Conservation (phyloP, 352 stramenopile species). For the Phytophthora palmivora region DNA sequence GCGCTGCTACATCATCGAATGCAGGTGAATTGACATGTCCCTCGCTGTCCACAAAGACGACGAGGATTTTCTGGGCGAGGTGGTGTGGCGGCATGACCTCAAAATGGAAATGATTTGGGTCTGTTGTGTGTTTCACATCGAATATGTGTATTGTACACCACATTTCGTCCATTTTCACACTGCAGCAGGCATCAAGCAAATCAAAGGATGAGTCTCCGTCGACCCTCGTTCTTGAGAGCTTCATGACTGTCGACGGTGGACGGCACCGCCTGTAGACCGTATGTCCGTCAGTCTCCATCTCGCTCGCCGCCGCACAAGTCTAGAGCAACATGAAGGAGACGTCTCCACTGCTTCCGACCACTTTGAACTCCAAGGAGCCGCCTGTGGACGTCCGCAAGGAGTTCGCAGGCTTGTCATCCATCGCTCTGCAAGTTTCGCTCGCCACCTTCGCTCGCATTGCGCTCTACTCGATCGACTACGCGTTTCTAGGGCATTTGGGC, state of each 20-base stretch:
- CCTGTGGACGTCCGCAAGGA: constrained; percentile 52
- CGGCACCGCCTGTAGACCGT: constrained; percentile 2
- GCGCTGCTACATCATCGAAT: constrained; percentile 54
- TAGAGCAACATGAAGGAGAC: constrained; percentile 19
- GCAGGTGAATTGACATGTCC: constrained; percentile 4
- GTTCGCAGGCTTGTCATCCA: constrained; percentile 62
- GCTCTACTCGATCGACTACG: constrained; percentile 78
- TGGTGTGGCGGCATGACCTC: constrained; percentile 38
- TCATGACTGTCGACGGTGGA: constrained; percentile 8
- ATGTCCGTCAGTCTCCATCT: constrained; percentile 18
- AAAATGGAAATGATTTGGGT: constrained; percentile 15
- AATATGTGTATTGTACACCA: neutral
- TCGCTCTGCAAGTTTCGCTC: constrained; percentile 77
- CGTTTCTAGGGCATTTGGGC: constrained; percentile 76
- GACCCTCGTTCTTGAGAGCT: neutral
- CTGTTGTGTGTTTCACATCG: no score
- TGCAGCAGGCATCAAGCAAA: constrained; percentile 18
- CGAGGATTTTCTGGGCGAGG: constrained; percentile 60
- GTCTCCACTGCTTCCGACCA: constrained; percentile 30
- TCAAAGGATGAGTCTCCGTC: constrained; percentile 16
- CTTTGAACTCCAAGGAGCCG: constrained; percentile 23
- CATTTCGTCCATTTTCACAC: constrained; percentile 10
- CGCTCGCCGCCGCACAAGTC: constrained; percentile 8
- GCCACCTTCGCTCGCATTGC: constrained; percentile 75
- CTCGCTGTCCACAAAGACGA: constrained; percentile 55